phyloP scores from a whole-genome alignment of 1,284 basidiomycete species.

The Trichosporon inkin region DNA sequence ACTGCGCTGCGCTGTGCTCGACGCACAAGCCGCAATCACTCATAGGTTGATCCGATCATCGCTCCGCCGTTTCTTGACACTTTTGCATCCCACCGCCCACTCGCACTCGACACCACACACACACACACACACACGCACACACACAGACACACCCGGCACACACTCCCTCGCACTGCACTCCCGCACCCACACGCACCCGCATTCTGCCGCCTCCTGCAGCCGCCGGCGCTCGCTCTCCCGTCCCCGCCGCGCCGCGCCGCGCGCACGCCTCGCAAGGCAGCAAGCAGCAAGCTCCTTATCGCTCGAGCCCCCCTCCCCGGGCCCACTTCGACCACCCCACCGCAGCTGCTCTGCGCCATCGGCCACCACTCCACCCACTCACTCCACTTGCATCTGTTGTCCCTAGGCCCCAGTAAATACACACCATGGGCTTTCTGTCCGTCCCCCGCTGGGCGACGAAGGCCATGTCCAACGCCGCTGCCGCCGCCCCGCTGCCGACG shows the following conservation, averaged over 20 bases:
- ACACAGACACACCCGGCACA: background rate
- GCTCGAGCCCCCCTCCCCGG: too few species aligned
- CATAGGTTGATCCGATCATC: too few species aligned
- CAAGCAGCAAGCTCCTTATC: background rate
- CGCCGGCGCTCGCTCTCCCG: too few species aligned
- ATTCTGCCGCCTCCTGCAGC: too few species aligned
- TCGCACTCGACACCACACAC: background rate
- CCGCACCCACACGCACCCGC: too few species aligned
- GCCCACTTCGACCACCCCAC: too few species aligned
- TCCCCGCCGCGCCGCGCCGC: background rate
- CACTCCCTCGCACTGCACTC: background rate
- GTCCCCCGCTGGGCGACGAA: background rate
- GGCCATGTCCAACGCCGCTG: background rate
- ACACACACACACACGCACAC: background rate
- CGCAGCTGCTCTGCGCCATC: too few species aligned
- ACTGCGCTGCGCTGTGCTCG: too few species aligned
- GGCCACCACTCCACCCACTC: background rate
- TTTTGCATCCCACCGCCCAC: too few species aligned
- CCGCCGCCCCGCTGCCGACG: background rate
- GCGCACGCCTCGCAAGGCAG: background rate
- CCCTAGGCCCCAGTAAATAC: background rate
- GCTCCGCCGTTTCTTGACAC: background rate
- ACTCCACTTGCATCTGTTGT: background rate
- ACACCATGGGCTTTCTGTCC: constrained; percentile 9
- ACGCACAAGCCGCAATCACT: too few species aligned